Evolutionary conservation across 2,329 filamentous ascomycete species (phyloP).

Genomic region (Pseudopithomyces maydicus): DNA sequence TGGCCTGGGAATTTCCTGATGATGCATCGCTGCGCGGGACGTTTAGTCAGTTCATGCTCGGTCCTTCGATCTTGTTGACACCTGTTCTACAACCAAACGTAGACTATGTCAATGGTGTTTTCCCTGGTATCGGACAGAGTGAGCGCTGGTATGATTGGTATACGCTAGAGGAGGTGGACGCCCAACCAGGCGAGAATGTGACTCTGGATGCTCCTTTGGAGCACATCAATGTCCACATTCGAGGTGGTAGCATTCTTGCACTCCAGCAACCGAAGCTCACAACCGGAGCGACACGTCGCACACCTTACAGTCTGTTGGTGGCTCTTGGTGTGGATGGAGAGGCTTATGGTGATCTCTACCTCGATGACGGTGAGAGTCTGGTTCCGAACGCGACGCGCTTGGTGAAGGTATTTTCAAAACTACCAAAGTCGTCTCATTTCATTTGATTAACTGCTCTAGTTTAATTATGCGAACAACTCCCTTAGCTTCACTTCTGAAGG

Average conservation of each 20-base stretch:
- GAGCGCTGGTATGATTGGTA: constrained; percentile 80
- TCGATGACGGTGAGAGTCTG: constrained; percentile 74
- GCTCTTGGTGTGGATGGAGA: constrained; percentile 59
- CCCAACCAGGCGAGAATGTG: constrained; percentile 56
- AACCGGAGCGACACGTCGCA: constrained; percentile 62
- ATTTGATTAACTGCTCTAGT: constrained; percentile 51
- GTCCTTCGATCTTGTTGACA: constrained; percentile 65
- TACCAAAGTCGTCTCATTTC: too few species aligned
- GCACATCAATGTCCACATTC: constrained; percentile 72
- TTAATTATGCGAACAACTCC: constrained; percentile 12
- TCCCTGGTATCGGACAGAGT: constrained; percentile 64
- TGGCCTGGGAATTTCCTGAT: constrained; percentile 73
- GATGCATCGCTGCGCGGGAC: constrained; percentile 66
- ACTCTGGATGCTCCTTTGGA: constrained; percentile 64
- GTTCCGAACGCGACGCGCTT: constrained; percentile 58
- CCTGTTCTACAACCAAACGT: constrained; percentile 68
- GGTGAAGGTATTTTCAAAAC: constrained; percentile 53
- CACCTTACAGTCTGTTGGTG: constrained; percentile 67
- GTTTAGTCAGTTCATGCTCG: constrained; percentile 72
- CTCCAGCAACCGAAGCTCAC: constrained; percentile 69
- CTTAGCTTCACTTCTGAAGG: constrained; percentile 43
- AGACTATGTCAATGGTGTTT: constrained; percentile 66
- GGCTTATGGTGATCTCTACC: constrained; percentile 66
- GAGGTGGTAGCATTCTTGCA: constrained; percentile 71
- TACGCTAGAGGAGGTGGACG: constrained; percentile 60